Conservation (phyloP, 177 flowering plant genomes). For the Vitis hybrid region DNA sequence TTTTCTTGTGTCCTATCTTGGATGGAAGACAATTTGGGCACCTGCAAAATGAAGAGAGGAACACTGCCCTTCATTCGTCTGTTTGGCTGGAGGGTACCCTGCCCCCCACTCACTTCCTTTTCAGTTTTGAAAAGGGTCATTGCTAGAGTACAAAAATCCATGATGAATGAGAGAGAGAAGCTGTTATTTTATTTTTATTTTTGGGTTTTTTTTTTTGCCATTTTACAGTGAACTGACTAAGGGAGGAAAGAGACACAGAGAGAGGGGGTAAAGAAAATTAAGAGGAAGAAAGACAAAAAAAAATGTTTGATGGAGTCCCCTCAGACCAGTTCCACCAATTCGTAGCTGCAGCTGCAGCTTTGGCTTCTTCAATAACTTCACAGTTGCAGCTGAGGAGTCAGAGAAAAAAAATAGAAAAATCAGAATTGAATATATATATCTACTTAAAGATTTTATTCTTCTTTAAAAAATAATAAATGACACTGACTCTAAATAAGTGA, state of each 20-base stretch:
- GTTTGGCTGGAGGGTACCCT: slow-evolving; percentile 8
- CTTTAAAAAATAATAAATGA: too few species aligned
- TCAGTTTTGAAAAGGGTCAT: slow-evolving; percentile 5
- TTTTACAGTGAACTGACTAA: slow-evolving; percentile 12
- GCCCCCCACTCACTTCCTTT: slow-evolving; percentile 10
- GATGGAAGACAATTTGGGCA: slow-evolving; percentile 7
- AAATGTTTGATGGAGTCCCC: slow-evolving; percentile 57
- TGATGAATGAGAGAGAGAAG: slow-evolving; percentile 29
- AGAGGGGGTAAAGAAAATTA: slow-evolving; percentile 1
- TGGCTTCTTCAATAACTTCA: slow-evolving; percentile 25
- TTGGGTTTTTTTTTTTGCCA: slow-evolving; percentile 14
- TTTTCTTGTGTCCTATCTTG: neutral
- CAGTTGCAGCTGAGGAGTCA: slow-evolving; percentile 5
- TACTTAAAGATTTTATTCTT: too few species aligned
- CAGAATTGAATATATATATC: too few species aligned
- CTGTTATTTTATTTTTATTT: slow-evolving; percentile 4
- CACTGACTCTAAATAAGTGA: too few species aligned
- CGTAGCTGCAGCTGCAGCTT: slow-evolving; percentile 14
- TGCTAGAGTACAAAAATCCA: slow-evolving; percentile 24
- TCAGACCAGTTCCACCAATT: slow-evolving; percentile 54
- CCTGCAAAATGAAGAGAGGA: neutral
- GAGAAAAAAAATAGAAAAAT: too few species aligned
- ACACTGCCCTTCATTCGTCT: neutral
- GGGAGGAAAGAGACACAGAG: neutral
- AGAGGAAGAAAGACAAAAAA: slow-evolving; percentile 2